Base-by-base conservation (phyloP, 2,329 filamentous ascomycete species). In the Madurella mycetomatis region DNA sequence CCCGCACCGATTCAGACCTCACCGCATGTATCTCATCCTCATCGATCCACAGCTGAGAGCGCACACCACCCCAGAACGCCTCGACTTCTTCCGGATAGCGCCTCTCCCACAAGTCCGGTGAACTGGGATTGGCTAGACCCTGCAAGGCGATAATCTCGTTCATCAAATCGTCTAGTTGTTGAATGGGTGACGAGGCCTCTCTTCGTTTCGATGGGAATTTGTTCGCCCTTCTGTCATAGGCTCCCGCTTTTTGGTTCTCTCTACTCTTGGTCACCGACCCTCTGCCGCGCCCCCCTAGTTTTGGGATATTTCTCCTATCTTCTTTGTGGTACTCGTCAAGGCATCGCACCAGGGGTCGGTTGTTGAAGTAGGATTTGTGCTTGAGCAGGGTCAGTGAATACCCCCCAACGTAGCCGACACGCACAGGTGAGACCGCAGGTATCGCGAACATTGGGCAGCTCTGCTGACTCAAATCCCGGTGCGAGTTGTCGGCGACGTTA, bases 281-380 rank as follows among this genome's bases (percentile, higher is more conserved):
- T 15, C 9, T 42, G 41, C 1, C 3, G 25, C 7, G 25, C 7
- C 25, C 44, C 0, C 12, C 8, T 34, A 46, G 45, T 31, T 42
- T 43, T 17, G 18, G 41, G 13, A 30, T 45, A 16, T 31, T 25
- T 18, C 12, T 31, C 47, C 16, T 46, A n/a, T n/a, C 47, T 2
- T 57, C 17, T 37, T 44, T 51, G 2, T 55, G 41, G 2, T 45
- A 17, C 7, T 53, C 51, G 41, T 70, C 69, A 1, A 71, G 57
- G 47, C 68, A 70, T 30, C 69, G 57, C 5, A 51, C 62, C 13
- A 72, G 56, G 1, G 69, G 66, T n/a, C 47, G 55, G 41, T 65
- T 64, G 41, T 64, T 63, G 48, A 69, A 70, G 53, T 68, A 72
- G 2, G 60, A 49, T 39, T 65, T 67, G 55, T 71, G 70, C 41